Evolutionary conservation across 164 flowering plant species (phyloP).

Genomic region (Pachysandra terminalis): DNA sequence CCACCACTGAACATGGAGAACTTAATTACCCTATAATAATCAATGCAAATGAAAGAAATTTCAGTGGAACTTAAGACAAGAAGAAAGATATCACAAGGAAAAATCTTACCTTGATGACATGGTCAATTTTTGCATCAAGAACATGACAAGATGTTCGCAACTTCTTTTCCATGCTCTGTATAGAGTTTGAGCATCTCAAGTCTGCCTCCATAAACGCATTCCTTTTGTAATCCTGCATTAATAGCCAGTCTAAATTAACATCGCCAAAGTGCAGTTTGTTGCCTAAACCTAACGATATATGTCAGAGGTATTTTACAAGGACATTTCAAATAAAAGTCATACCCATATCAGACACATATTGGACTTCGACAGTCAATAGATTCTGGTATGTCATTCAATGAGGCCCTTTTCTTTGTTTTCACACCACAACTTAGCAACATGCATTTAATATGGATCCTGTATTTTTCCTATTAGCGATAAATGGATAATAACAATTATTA

Average conservation of each 20-base stretch:
- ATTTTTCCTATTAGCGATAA: no score
- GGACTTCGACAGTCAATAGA: no score
- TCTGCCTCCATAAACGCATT: slow-evolving; percentile 88
- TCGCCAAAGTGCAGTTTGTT: not conserved
- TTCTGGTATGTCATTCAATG: no score
- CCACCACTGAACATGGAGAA: no score
- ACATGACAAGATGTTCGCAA: slow-evolving; percentile 77
- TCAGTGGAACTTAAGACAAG: not conserved
- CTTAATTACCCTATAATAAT: no score
- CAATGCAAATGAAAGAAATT: not conserved
- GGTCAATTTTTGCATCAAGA: slow-evolving; percentile 77
- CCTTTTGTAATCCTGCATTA: slow-evolving; percentile 79
- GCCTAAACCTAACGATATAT: not conserved
- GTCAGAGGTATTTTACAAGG: not conserved
- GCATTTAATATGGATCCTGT: no score
- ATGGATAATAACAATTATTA: no score
- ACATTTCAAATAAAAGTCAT: no score
- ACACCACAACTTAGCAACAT: no score
- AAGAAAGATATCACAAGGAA: slow-evolving; percentile 4
- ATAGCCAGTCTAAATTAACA: slow-evolving; percentile 10
- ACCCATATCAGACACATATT: no score
- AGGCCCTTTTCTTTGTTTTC: no score
- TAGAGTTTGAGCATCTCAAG: slow-evolving; percentile 56
- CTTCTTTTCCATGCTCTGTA: slow-evolving; percentile 84
- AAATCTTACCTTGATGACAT: slow-evolving; percentile 60